Percentiles rank a stretch among this genome's conserved stretches.
phyloP scores from a whole-genome alignment of 83 land plant species.

The Diphasiastrum complanatum region DNA sequence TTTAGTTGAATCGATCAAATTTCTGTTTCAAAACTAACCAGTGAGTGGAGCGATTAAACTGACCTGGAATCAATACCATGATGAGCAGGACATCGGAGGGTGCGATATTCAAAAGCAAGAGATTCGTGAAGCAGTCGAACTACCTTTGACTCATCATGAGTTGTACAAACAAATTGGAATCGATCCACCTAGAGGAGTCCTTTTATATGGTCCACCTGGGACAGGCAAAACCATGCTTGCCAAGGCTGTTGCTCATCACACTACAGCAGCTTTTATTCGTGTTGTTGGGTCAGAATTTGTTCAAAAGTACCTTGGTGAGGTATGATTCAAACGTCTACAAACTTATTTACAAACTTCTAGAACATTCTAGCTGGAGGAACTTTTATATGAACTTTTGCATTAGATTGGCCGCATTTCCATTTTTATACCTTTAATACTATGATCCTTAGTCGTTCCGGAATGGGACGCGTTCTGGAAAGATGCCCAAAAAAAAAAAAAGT shows the following conservation, averaged over 20 bases:
- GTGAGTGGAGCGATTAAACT: too few species aligned
- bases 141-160: constrained; percentile 30
- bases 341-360: neutral
- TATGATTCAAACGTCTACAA: constrained; percentile 2
- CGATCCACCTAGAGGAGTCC: constrained; percentile 89
- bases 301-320: constrained; percentile 95
- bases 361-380: too few species aligned
- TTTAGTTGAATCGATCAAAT: too few species aligned
- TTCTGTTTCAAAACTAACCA: too few species aligned
- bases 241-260: constrained; percentile 93
- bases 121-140: constrained; percentile 87
- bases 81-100: constrained; percentile 91
- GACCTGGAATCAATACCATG: too few species aligned
- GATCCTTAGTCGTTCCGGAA: too few species aligned
- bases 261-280: constrained; percentile 90
- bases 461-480: too few species aligned
- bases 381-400: too few species aligned
- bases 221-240: constrained; percentile 97
- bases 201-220: constrained; percentile 89
- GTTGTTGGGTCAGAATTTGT: constrained; percentile 96
- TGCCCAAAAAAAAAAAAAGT: too few species aligned
- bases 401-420: neutral
- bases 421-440: neutral
- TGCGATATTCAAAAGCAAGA: constrained; percentile 95
- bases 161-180: constrained; percentile 92